A percentile compares a stretch with the other conserved stretches of the same genome.
Conservation (phyloP, 1,284 basidiomycete genomes). For the Fistulina hepatica region DNA sequence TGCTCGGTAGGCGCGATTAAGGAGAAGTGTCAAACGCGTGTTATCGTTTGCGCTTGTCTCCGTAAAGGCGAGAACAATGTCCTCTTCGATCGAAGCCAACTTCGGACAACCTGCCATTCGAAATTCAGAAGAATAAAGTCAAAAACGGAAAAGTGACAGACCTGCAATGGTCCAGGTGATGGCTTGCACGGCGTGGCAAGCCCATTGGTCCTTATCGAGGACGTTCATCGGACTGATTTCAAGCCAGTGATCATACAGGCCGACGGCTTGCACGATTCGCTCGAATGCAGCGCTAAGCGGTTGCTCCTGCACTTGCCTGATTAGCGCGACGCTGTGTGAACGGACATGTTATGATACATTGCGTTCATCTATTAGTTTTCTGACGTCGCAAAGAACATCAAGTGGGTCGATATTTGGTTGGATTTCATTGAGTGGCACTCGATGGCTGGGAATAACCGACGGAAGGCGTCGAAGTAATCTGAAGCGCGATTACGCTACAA, state of each 20-base stretch:
- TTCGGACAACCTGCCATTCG: conserved; percentile 46
- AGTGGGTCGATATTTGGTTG: conserved; percentile 65
- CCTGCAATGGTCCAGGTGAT: conserved; percentile 61
- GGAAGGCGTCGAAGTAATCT: conserved; percentile 65
- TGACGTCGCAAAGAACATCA: conserved; percentile 63
- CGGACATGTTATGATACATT: conserved; percentile 28
- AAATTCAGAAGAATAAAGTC: conserved; percentile 1
- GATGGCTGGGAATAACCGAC: conserved; percentile 31
- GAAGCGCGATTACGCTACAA: neutral
- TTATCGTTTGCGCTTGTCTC: conserved; percentile 46
- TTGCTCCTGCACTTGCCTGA: conserved; percentile 44
- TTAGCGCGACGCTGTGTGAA: neutral
- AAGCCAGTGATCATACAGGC: conserved; percentile 58
- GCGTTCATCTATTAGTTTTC: conserved; percentile 47
- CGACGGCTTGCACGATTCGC: conserved; percentile 55
- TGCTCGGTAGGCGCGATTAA: conserved; percentile 55
- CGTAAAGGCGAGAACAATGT: conserved; percentile 57
- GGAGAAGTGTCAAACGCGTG: conserved; percentile 44
- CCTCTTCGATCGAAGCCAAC: conserved; percentile 55
- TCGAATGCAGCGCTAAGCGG: conserved; percentile 58
- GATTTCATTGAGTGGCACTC: conserved; percentile 56
- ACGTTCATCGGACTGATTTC: conserved; percentile 41
- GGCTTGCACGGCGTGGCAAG: conserved; percentile 61
- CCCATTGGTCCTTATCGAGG: conserved; percentile 51
- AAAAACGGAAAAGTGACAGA: conserved; percentile 20